These are phyloP conservation scores for Triticum monococcum DNA, from an alignment of 176 grass and related monocot species.

Conservation along the genomic window DNA sequence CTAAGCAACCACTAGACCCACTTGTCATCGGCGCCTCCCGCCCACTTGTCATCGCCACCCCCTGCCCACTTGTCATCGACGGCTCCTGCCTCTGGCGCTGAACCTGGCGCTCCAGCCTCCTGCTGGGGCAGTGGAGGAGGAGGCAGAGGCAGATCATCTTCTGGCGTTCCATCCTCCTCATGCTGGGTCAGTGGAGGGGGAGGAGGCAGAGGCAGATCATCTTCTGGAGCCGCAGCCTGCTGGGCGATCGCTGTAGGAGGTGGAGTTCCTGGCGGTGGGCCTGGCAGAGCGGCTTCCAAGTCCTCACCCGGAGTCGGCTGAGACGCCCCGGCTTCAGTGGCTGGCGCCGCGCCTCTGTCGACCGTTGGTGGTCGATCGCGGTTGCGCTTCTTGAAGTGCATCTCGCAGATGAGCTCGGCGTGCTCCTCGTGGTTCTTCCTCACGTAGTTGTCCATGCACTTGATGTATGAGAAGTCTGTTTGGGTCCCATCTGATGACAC, in stretches of 20 bases:
- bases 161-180: neutral
- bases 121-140: neutral
- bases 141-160: neutral
- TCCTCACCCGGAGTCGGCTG: slow-evolving; percentile 5
- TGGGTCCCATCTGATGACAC: slow-evolving; percentile 67
- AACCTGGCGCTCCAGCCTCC: neutral
- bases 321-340: neutral
- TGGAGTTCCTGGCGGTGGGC: neutral
- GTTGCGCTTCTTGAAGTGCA: slow-evolving; percentile 48
- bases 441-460: slow-evolving; percentile 79
- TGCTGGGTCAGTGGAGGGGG: neutral
- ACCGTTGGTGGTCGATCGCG: neutral
- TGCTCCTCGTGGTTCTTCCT: slow-evolving; percentile 63
- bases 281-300: neutral
- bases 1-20: neutral
- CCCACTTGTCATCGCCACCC: too few relatives aligned
- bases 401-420: slow-evolving; percentile 53
- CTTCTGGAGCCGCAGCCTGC: neutral
- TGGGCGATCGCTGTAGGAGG: neutral
- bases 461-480: slow-evolving; percentile 73
- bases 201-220: neutral
- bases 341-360: slow-evolving; percentile 14
- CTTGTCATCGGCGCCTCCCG: neutral
- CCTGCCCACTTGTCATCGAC: neutral
- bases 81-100: neutral